Evolutionary conservation across 768 basidiomycete genomes (phyloP).

Genomic region (Lactarius tabidus): DNA sequence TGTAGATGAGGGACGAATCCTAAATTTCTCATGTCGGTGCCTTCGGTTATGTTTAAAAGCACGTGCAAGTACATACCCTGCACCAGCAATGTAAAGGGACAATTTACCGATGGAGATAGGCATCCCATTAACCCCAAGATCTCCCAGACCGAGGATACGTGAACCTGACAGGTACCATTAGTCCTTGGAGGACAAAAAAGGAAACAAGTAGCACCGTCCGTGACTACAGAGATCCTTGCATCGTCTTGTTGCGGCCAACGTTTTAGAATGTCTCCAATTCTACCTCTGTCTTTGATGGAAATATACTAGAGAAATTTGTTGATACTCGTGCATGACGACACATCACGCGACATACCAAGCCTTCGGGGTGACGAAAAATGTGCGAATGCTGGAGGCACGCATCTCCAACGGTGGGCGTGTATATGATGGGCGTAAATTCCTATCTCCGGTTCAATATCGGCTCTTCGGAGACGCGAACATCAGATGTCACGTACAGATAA

Average conservation of each 20-base stretch:
- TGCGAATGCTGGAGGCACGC: conserved; percentile 82
- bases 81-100: conserved; percentile 84
- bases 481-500: conserved; percentile 48
- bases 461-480: conserved; percentile 4
- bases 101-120: conserved; percentile 91
- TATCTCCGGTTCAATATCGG: conserved; percentile 22
- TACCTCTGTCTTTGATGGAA: conserved; percentile 80
- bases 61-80: conserved; percentile 52
- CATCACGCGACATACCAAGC: conserved; percentile 43
- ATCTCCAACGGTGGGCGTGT: conserved; percentile 91
- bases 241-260: conserved; percentile 71
- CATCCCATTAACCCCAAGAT: conserved; percentile 81
- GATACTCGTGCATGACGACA: background rate
- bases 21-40: conserved; percentile 29
- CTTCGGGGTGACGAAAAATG: conserved; percentile 72
- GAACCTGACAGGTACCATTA: conserved; percentile 49
- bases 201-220: conserved; percentile 57
- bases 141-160: conserved; percentile 85
- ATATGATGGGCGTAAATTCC: conserved; percentile 74
- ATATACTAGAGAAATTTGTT: conserved; percentile 48
- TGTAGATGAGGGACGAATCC: conserved; percentile 72
- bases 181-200: background rate
- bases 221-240: conserved; percentile 88
- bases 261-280: conserved; percentile 60
- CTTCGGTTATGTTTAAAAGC: background rate